Evolutionary conservation across 1,284 basidiomycete genomes (phyloP).

Genomic region (Leccinum griseonigrum): DNA sequence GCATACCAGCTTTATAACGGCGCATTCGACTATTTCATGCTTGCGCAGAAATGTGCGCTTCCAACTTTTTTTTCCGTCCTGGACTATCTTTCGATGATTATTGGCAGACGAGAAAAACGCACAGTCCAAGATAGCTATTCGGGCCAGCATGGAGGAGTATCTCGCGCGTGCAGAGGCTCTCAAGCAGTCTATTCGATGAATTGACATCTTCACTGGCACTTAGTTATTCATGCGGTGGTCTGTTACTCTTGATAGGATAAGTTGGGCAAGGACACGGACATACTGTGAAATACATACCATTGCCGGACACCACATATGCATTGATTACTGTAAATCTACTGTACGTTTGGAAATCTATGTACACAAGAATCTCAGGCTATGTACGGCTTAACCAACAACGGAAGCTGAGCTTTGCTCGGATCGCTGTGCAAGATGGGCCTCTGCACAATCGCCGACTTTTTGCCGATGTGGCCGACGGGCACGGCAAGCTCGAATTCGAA

Average conservation of each 20-base stretch:
- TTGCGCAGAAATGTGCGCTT: slow-evolving; percentile 51
- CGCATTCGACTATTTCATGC: slow-evolving; percentile 96
- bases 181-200: slow-evolving; percentile 53
- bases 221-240: too few species aligned
- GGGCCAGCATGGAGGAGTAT: slow-evolving; percentile 88
- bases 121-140: slow-evolving; percentile 84
- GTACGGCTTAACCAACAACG: slow-evolving; percentile 17
- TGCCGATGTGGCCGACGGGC: slow-evolving; percentile 39
- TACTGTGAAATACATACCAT: neutral
- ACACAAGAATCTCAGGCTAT: neutral
- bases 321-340: neutral
- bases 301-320: neutral
- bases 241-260: neutral
- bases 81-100: neutral
- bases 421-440: slow-evolving; percentile 37
- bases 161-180: slow-evolving; percentile 91
- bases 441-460: slow-evolving; percentile 37
- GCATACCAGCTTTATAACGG: slow-evolving; percentile 93
- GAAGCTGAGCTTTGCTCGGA: slow-evolving; percentile 18
- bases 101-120: slow-evolving; percentile 90
- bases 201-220: neutral
- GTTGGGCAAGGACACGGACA: neutral
- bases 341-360: neutral
- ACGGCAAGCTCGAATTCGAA: slow-evolving; percentile 56
- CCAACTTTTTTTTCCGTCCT: neutral